phyloP scores from a whole-genome alignment of 495 filamentous ascomycete genomes.

The Aspergillus avenaceus region DNA sequence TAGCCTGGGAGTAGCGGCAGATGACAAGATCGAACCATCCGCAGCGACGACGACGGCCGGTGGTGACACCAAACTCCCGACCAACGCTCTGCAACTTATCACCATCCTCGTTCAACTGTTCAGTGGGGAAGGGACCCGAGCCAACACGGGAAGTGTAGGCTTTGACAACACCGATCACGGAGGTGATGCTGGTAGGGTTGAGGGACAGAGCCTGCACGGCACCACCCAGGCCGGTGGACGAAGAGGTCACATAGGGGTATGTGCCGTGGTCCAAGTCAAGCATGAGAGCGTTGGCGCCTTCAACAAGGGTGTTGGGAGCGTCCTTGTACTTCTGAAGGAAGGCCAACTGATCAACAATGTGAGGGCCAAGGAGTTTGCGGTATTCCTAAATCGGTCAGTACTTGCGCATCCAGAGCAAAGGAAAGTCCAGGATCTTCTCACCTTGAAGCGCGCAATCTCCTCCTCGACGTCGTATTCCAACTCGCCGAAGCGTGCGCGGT shows the following conservation, averaged over 20 bases:
- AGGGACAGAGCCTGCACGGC: constrained; percentile 67
- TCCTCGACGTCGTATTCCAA: constrained; percentile 75
- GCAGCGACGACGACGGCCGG: constrained; percentile 77
- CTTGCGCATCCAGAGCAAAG: neutral
- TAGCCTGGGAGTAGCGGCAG: constrained; percentile 65
- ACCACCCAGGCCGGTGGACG: constrained; percentile 71
- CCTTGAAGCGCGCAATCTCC: constrained; percentile 67
- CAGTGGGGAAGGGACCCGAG: constrained; percentile 80
- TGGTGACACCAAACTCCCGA: constrained; percentile 74
- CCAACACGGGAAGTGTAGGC: constrained; percentile 74
- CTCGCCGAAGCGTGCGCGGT: constrained; percentile 71
- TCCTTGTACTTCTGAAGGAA: constrained; percentile 47
- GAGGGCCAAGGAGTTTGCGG: constrained; percentile 61
- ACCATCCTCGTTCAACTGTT: constrained; percentile 63
- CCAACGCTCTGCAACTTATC: constrained; percentile 62
- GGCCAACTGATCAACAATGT: constrained; percentile 60
- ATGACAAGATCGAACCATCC: constrained; percentile 91
- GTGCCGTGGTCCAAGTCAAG: constrained; percentile 74
- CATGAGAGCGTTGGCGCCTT: constrained; percentile 88
- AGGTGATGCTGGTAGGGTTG: constrained; percentile 44
- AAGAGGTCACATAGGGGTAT: constrained; percentile 83
- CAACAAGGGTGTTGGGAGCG: constrained; percentile 67
- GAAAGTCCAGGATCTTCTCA: constrained; percentile 9
- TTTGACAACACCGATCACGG: constrained; percentile 83
- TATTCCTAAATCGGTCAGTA: constrained; percentile 41